Base-by-base conservation (phyloP, 75 land plant genomes). In the Sequoia sempervirens region DNA sequence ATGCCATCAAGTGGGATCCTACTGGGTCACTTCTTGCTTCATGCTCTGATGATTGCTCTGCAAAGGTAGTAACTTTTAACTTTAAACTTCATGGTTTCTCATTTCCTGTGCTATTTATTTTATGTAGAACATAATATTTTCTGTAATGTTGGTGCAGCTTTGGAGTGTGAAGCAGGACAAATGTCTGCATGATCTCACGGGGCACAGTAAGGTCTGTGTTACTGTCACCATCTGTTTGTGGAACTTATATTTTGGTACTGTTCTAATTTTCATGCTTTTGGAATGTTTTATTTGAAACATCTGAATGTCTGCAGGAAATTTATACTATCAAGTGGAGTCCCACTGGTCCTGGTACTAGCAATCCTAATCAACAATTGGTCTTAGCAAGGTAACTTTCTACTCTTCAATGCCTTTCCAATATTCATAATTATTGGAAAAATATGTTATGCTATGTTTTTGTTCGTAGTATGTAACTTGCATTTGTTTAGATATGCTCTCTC, bases 311-410 rank as follows among this genome's bases (percentile, higher is more conserved):
- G 73, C 86, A 97, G 99, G 98, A 94, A 84, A 97, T 97, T 85
- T 97, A 97, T 81, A 94, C 96, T 14, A 93, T 97, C 64, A 93
- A 95, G 87, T 97, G 99, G 99, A 96, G 98, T 87, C 99, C 99
- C 14, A 96, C 98, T 80, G 98, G 98, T 38, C 91, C 84, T 11
- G 94, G 94, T 9, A 91, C 99, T 26, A 89, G 72, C 81, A 97
- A 96, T 84, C 95, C 98, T 20, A 97, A 93, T 82, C 90, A 90
- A 80, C 93, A 86, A 30, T 82, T 97, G 58, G 85, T 97, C 15
- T 85, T 97, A 50, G 99, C 99, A 17, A 97, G 99, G 99, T 94
- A 84, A 82, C 8, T 38, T 78, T 78, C 14, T 45, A 28, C 50
- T 78, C 28, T 50, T 26, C 2, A 47, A 43, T 7, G 32, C 26